Evolutionary conservation across 2,329 filamentous ascomycete genomes (phyloP), one percentile per base, ranked within the genome.

Genomic region (Fusarium neocosmosporiellum): DNA sequence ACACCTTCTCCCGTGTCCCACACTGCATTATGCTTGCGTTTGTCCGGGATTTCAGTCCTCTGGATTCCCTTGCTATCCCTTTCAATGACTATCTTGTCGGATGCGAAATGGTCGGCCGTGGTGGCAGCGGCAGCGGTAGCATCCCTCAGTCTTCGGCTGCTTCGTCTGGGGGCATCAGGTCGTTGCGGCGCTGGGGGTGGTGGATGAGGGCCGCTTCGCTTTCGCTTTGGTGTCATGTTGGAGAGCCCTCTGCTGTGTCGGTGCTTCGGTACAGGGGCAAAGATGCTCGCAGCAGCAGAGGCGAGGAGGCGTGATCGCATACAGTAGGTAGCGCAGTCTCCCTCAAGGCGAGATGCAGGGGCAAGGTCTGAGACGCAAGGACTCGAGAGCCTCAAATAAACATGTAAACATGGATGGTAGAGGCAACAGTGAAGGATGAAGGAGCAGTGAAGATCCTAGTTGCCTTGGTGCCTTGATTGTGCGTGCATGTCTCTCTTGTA

Each of bases 211-310:
- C 63, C 75, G 10, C 46, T 59, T 62, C 79, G 81, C 71, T 84
- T 85, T 57, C 84, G 80, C 71, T 85, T 86, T 5, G 79, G 43
- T 2, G 78, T 77, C 84, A 86, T 86, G 13, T 34, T 65, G 27
- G 50, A 24, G 20, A 59, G 53, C 39, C 31, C 60, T 72, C 63
- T 69, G 46, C 41, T 60, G 22, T 43, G n/a, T 22, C 27, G 50
- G n/a, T 36, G 27, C 20, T 66, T 63, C 31, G 58, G 24, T 46
- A 63, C 50, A 24, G 22, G 27, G 54, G n/a, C 54, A 36, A 71
- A 37, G 27, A 60, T 46, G 27, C 29, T 63, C 50, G 62, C 57
- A 29, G 63, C 41, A 71, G 63, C 41, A 74, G 57, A 59, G 62
- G 55, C n/a, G 29, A 61, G 27, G 24, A 63, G 43, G 46, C 59